These are phyloP conservation scores for Papiliotrema fonsecae DNA, from an alignment of 1,284 basidiomycete species.

Conservation along the genomic window DNA sequence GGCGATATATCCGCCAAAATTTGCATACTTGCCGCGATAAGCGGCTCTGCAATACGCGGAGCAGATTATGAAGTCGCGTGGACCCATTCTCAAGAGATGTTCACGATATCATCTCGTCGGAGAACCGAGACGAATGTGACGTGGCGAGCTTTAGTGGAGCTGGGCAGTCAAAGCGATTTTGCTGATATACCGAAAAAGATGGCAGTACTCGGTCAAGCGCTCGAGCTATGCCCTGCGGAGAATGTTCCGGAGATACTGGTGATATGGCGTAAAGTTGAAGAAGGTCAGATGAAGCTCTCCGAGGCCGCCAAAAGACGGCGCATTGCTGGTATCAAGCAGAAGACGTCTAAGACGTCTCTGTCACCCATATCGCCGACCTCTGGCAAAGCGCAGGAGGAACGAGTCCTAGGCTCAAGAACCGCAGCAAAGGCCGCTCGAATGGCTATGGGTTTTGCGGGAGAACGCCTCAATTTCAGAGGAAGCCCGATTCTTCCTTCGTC, in stretches of 20 bases:
- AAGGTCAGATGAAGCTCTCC: conserved; percentile 26
- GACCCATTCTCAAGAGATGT: conserved; percentile 67
- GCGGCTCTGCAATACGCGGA: conserved; percentile 70
- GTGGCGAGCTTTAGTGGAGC: conserved; percentile 33
- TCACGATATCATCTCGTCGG: conserved; percentile 53
- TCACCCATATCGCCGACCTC: conserved; percentile 8
- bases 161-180: conserved; percentile 74
- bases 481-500: neutral
- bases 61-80: conserved; percentile 72
- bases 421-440: conserved; percentile 42
- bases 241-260: conserved; percentile 66
- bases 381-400: conserved; percentile 21
- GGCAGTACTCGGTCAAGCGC: conserved; percentile 68
- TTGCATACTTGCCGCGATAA: conserved; percentile 79
- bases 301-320: conserved; percentile 23
- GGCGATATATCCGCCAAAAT: conserved; percentile 67
- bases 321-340: conserved; percentile 12
- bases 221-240: conserved; percentile 81
- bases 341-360: conserved; percentile 3
- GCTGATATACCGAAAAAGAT: conserved; percentile 63
- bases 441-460: conserved; percentile 24
- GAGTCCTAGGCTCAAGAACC: conserved; percentile 40
- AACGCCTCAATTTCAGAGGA: conserved; percentile 5
- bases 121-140: conserved; percentile 49
- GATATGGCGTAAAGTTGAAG: conserved; percentile 59